Evolutionary conservation across 2,329 filamentous ascomycete species (phyloP).

Genomic region (Leptographium lundbergii): DNA sequence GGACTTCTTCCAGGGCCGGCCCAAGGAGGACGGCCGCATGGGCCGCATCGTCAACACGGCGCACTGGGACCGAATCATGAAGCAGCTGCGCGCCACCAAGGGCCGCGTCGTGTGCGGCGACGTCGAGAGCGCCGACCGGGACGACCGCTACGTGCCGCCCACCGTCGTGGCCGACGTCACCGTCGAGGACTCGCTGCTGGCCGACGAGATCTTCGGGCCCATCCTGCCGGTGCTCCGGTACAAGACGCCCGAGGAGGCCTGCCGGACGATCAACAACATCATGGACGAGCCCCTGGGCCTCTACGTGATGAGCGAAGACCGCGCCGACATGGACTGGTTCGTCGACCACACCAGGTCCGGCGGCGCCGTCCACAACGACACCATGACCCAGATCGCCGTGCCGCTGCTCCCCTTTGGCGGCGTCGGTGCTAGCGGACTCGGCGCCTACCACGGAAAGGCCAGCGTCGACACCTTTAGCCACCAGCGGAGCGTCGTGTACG

Average conservation of each 20-base stretch:
- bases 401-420: constrained; percentile 34
- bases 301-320: constrained; percentile 26
- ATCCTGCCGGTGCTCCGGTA: constrained; percentile 26
- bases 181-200: constrained; percentile 24
- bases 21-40: constrained; percentile 12
- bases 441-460: constrained; percentile 29
- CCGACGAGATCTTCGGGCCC: constrained; percentile 32
- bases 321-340: constrained; percentile 22
- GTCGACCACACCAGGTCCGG: constrained; percentile 29
- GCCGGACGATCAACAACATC: constrained; percentile 14
- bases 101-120: constrained; percentile 19
- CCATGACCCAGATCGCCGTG: constrained; percentile 28
- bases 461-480: constrained; percentile 32
- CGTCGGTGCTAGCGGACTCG: constrained; percentile 22
- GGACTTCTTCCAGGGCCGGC: constrained; percentile 17
- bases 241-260: constrained; percentile 18
- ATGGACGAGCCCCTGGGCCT: constrained; percentile 24
- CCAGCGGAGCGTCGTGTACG: constrained; percentile 23
- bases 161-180: constrained; percentile 25
- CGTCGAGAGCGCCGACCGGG: constrained; percentile 10
- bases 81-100: constrained; percentile 21
- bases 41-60: constrained; percentile 27
- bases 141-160: constrained; percentile 21
- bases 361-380: constrained; percentile 38
- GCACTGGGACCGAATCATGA: constrained; percentile 27